A percentile compares a stretch with the other conserved stretches of the same genome.
Evolutionary conservation across 2,329 filamentous ascomycete species (phyloP).

Genomic region (Monosporascus ibericus): DNA sequence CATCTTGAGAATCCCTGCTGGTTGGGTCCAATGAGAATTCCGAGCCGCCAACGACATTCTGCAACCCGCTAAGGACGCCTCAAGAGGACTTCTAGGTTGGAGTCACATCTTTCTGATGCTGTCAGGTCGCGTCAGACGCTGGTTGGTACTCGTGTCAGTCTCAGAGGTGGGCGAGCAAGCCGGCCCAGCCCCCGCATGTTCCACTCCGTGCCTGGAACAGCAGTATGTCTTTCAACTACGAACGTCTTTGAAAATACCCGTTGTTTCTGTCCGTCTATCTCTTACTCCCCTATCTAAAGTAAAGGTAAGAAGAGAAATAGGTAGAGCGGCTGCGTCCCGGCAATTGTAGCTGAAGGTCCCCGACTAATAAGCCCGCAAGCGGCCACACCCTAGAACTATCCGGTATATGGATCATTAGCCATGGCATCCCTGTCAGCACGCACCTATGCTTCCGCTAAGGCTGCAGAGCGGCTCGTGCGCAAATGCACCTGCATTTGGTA

Average conservation of each 20-base stretch:
- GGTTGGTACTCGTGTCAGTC: no score
- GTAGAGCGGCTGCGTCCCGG: not conserved
- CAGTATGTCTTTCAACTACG: no score
- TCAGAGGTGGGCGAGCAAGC: not conserved
- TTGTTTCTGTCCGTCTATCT: no score
- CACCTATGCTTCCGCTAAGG: not conserved
- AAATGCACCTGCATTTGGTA: not conserved
- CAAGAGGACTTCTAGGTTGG: not conserved
- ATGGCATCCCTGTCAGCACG: not conserved
- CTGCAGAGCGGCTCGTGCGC: not conserved
- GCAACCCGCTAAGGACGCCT: not conserved
- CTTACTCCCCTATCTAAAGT: no score
- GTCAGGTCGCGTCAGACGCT: not conserved
- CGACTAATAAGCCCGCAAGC: not conserved
- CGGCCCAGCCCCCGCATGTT: not conserved
- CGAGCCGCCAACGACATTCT: not conserved
- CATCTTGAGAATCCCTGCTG: not conserved
- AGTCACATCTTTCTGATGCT: no score
- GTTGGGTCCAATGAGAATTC: not conserved
- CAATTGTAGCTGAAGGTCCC: not conserved
- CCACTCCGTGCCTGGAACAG: not conserved
- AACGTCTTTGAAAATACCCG: no score
- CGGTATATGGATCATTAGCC: not conserved
- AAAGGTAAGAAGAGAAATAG: not conserved
- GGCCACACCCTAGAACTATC: not conserved